phyloP scores from a whole-genome alignment of 2,329 filamentous ascomycete species.

The Diaporthe nobilis region DNA sequence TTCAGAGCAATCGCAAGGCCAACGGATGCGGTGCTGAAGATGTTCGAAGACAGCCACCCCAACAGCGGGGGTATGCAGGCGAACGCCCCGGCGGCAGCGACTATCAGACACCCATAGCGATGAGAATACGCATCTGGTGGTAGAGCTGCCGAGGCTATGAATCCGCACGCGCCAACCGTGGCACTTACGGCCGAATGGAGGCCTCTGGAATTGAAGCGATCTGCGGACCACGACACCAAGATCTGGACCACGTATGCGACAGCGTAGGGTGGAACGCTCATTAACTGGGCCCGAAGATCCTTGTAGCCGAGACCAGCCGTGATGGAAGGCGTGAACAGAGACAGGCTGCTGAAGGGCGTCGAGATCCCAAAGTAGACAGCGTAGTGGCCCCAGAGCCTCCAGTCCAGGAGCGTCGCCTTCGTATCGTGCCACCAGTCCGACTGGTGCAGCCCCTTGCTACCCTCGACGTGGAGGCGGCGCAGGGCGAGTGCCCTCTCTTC shows the following conservation, averaged over 20 bases:
- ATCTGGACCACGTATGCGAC: constrained; percentile 61
- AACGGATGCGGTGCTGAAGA: constrained; percentile 74
- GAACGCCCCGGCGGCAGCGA: constrained; percentile 77
- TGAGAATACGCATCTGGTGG: constrained; percentile 70
- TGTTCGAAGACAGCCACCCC: constrained; percentile 79
- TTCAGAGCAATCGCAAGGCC: constrained; percentile 81
- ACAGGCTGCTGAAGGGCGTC: constrained; percentile 53
- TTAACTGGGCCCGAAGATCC: constrained; percentile 68
- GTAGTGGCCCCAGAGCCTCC: constrained; percentile 77
- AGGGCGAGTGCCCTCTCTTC: constrained; percentile 70
- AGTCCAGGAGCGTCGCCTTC: constrained; percentile 75
- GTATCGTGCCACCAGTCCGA: constrained; percentile 75
- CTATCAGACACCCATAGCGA: constrained; percentile 79
- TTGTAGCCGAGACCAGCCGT: constrained; percentile 56
- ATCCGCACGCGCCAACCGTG: constrained; percentile 60
- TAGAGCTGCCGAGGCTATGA: constrained; percentile 75
- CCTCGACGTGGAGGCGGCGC: constrained; percentile 57
- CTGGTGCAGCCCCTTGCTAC: constrained; percentile 70
- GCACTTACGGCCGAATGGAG: constrained; percentile 60
- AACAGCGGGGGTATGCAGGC: constrained; percentile 78
- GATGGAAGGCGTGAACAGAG: constrained; percentile 71
- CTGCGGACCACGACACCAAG: constrained; percentile 71
- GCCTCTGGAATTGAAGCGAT: constrained; percentile 70
- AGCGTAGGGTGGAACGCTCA: constrained; percentile 78
- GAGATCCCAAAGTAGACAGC: constrained; percentile 55